Conservation (phyloP, 805 yeast genomes). For the Hanseniaspora nectarophila region DNA sequence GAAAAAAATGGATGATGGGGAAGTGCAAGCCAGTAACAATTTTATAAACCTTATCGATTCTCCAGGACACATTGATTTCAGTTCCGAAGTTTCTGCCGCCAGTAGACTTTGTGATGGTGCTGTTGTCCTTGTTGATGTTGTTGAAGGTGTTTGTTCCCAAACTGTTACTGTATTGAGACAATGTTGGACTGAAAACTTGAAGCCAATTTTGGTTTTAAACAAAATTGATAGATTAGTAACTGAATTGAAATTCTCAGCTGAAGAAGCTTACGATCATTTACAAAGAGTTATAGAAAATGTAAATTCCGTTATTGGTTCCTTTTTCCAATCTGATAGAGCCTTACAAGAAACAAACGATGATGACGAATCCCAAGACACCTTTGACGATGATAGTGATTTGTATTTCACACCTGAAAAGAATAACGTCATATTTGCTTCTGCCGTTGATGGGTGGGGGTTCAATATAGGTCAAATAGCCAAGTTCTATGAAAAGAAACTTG, state of each 20-base stretch:
- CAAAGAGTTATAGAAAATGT: constrained; percentile 78
- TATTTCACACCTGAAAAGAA: constrained; percentile 80
- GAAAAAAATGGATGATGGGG: constrained; percentile 55
- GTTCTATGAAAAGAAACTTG: constrained; percentile 71
- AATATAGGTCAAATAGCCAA: constrained; percentile 78
- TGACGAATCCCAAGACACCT: constrained; percentile 35
- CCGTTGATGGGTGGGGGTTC: constrained; percentile 97
- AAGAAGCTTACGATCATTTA: constrained; percentile 75
- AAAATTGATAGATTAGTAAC: constrained; percentile 77
- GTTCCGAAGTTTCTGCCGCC: constrained; percentile 91
- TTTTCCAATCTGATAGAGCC: constrained; percentile 86
- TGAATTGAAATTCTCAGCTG: constrained; percentile 70
- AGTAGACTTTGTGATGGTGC: constrained; percentile 96
- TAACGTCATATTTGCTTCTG: constrained; percentile 82
- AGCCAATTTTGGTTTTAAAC: constrained; percentile 78
- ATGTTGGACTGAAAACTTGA: constrained; percentile 85
- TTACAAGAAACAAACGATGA: constrained; percentile 69
- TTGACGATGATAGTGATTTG: constrained; percentile 62
- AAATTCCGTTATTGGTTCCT: constrained; percentile 85
- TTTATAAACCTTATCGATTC: constrained; percentile 88
- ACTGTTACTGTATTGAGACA: constrained; percentile 90
- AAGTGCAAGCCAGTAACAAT: constrained; percentile 54
- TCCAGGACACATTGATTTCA: constrained; percentile 98
- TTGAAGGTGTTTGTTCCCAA: constrained; percentile 97
- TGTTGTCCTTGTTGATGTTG: constrained; percentile 86